A percentile compares a stretch with the other conserved stretches of the same genome.
These are phyloP conservation scores for Trypanosoma congolense DNA, from an alignment of 208 protist species.

Conservation along the genomic window DNA sequence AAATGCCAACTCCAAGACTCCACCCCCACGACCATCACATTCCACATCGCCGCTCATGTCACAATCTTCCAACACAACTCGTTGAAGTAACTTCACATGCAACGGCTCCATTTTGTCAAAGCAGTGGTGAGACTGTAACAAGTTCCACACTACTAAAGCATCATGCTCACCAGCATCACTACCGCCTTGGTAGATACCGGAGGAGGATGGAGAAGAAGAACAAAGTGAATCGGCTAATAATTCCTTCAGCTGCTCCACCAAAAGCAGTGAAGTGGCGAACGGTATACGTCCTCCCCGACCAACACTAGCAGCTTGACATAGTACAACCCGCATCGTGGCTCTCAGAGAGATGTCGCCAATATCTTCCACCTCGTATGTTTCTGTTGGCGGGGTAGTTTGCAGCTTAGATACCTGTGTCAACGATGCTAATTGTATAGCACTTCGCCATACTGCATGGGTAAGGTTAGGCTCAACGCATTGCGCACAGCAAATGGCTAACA, in stretches of 20 bases:
- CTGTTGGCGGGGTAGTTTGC: background rate
- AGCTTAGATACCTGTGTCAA: background rate
- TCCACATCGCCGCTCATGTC: too few species aligned
- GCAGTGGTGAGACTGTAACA: conserved; percentile 14
- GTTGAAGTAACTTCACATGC: conserved; percentile 19
- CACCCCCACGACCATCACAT: too few species aligned
- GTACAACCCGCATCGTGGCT: conserved; percentile 17
- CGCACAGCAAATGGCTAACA: conserved; percentile 16
- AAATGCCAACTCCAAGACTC: too few species aligned
- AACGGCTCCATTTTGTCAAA: conserved; percentile 25
- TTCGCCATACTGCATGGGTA: conserved; percentile 6
- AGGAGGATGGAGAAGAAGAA: background rate
- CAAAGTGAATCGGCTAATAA: background rate
- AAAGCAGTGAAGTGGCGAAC: conserved; percentile 30
- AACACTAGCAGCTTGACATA: conserved; percentile 8
- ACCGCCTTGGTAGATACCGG: background rate
- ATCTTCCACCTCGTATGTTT: conserved; percentile 11
- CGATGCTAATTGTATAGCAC: conserved; percentile 15
- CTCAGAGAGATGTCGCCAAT: conserved; percentile 16
- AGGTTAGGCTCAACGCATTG: conserved; percentile 14
- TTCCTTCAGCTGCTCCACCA: conserved; percentile 51
- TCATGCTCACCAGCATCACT: conserved; percentile 5
- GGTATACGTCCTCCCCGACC: conserved; percentile 19
- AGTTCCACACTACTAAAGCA: conserved; percentile 18
- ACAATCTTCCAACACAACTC: conserved; percentile 19